Evolutionary conservation across 2,329 filamentous ascomycete species (phyloP).

Genomic region (Aspergillus amoenus): DNA sequence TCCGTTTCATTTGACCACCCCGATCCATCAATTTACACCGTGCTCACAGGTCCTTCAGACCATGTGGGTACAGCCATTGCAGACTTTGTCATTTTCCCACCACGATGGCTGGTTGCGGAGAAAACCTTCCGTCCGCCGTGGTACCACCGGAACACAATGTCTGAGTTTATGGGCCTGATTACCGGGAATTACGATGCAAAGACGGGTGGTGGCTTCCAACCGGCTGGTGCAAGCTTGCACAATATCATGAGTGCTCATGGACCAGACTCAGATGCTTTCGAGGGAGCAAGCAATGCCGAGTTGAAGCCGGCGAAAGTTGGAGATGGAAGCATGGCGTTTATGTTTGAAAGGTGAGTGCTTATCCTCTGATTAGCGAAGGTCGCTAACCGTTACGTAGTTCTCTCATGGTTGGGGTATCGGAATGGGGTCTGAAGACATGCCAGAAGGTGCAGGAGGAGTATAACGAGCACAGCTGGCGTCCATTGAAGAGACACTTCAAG

Average conservation of each 20-base stretch:
- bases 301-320: slow-evolving; percentile 58
- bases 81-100: slow-evolving; percentile 66
- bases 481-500: slow-evolving; percentile 63
- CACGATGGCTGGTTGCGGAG: slow-evolving; percentile 62
- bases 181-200: slow-evolving; percentile 62
- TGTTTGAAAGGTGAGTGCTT: slow-evolving; percentile 56
- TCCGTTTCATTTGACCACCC: slow-evolving; percentile 74
- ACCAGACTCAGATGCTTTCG: slow-evolving; percentile 56
- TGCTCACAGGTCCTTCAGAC: slow-evolving; percentile 59
- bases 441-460: slow-evolving; percentile 71
- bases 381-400: slow-evolving; percentile 47
- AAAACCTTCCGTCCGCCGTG: slow-evolving; percentile 62
- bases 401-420: slow-evolving; percentile 70
- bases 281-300: slow-evolving; percentile 54
- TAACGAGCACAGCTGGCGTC: slow-evolving; percentile 78
- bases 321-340: slow-evolving; percentile 63
- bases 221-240: slow-evolving; percentile 63
- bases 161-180: slow-evolving; percentile 66
- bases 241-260: slow-evolving; percentile 72
- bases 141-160: slow-evolving; percentile 66
- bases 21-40: slow-evolving; percentile 74
- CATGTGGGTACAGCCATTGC: slow-evolving; percentile 62
- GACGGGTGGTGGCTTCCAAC: slow-evolving; percentile 57
- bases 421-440: slow-evolving; percentile 71
- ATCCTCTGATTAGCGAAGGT: background rate